Base-by-base conservation (phyloP, 805 yeast species). In the Teunomyces kruisii region DNA sequence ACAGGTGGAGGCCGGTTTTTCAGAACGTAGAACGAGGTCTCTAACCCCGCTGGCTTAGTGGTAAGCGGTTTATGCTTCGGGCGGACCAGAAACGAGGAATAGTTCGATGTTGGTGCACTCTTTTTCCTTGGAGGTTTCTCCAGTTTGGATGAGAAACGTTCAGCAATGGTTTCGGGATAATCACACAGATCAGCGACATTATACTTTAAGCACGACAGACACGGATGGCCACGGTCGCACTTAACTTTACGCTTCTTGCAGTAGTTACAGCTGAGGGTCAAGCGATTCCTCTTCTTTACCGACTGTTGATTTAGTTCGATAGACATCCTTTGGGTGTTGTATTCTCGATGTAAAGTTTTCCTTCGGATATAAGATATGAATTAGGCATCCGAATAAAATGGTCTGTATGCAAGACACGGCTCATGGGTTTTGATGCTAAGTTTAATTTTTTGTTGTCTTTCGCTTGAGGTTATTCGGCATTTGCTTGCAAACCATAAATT, bases 211-310 rank as follows among this genome's bases (percentile, higher is more conserved):
- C 75, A 69, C 6, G 67, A 53, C 16, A 58, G 50, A 45, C 75
- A 69, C 1, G 75, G 75, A 31, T 51, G 47, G 10, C 59, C 59
- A 27, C 70, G 54, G 50, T 69, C 72, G 52, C 75, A 69, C 42
- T 64, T 67, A 35, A 68, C 69, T 47, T 69, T 69, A 27, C 73
- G 47, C 41, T 51, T 55, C 44, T 65, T 64, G 55, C 75, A 69
- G 32, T 58, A 61, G 40, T 48, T 55, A 46, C 74, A 69, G 48
- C 64, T 69, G 19, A 64, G 59, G 19, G 70, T 56, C n/a, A 56
- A 44, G 45, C 72, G 57, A 40, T 55, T 54, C 32, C 71, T 46
- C 40, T 59, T 65, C 24, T 39, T 50, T 15, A 14, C 17, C 15
- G 26, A 19, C n/a, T 17, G 33, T 27, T 12, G 33, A 10, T 12